These are phyloP conservation scores for Alternaria sp. DNA, from an alignment of 2,329 filamentous ascomycete species.

Conservation along the genomic window DNA sequence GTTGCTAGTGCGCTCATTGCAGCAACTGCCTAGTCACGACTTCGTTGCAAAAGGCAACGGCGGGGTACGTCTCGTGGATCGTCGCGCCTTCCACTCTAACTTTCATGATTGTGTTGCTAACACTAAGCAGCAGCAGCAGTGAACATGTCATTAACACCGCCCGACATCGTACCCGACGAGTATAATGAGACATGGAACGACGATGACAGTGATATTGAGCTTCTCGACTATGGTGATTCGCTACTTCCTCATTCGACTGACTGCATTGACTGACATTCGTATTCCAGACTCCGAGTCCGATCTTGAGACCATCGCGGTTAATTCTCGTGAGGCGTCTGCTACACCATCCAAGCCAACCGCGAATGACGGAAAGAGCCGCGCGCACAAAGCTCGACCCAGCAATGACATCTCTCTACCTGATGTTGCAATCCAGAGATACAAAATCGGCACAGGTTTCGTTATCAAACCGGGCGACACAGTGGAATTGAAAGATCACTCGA, in stretches of 20 bases:
- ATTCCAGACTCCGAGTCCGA: not conserved
- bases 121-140: not conserved
- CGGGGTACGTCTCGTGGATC: not conserved
- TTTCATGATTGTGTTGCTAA: not conserved
- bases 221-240: not conserved
- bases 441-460: not conserved
- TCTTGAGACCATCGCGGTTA: not conserved
- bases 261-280: not conserved
- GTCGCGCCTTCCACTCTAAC: not conserved
- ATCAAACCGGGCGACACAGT: conserved; percentile 19
- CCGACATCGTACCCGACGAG: not conserved
- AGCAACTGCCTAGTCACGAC: not conserved
- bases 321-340: not conserved
- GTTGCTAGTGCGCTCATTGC: not conserved
- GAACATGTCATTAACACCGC: not conserved
- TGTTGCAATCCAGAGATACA: not conserved
- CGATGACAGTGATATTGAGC: not conserved
- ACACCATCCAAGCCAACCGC: too few species aligned
- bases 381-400: fast-evolving
- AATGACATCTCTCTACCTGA: not conserved
- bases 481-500: conserved; percentile 18
- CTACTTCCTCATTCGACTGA: not conserved
- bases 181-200: not conserved
- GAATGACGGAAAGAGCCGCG: not conserved
- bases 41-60: not conserved